Evolutionary conservation across 2,329 filamentous ascomycete species (phyloP).

Genomic region (Simplicillium aogashimaense): DNA sequence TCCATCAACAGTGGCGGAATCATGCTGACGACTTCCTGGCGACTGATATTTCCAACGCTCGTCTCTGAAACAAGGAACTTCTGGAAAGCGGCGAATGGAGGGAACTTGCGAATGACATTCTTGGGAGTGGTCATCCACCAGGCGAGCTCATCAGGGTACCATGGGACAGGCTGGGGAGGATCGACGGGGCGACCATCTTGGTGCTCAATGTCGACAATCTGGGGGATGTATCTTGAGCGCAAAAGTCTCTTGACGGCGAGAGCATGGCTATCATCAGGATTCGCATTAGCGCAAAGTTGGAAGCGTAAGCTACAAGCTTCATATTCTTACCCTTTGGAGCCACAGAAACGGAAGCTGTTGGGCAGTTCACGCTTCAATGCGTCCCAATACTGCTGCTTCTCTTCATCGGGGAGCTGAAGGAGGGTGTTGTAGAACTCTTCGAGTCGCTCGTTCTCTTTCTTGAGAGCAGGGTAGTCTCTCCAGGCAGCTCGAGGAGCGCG

Average conservation of each 20-base stretch:
- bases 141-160: slow-evolving; percentile 91
- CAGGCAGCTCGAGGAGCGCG: slow-evolving; percentile 8
- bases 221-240: slow-evolving; percentile 78
- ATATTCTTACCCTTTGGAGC: slow-evolving; percentile 68
- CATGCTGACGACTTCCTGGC: slow-evolving; percentile 98
- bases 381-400: slow-evolving; percentile 75
- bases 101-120: slow-evolving; percentile 86
- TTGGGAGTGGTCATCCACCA: slow-evolving; percentile 99
- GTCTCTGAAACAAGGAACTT: slow-evolving; percentile 98
- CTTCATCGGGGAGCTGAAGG: slow-evolving; percentile 65
- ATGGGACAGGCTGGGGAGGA: slow-evolving; percentile 70
- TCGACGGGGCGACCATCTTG: slow-evolving; percentile 75
- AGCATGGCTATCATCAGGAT: slow-evolving; percentile 56
- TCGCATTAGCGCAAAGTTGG: not conserved
- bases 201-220: slow-evolving; percentile 76
- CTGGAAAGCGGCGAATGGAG: slow-evolving; percentile 90
- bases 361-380: slow-evolving; percentile 76
- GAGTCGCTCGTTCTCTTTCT: slow-evolving; percentile 74
- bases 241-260: slow-evolving; percentile 82
- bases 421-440: slow-evolving; percentile 79
- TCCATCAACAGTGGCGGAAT: slow-evolving; percentile 93
- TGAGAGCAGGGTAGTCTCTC: slow-evolving; percentile 34
- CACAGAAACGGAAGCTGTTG: slow-evolving; percentile 96
- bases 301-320: not conserved
- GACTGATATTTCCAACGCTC: slow-evolving; percentile 91